Evolutionary conservation across 768 basidiomycete genomes (phyloP).

Genomic region (Termitomyces sp.): DNA sequence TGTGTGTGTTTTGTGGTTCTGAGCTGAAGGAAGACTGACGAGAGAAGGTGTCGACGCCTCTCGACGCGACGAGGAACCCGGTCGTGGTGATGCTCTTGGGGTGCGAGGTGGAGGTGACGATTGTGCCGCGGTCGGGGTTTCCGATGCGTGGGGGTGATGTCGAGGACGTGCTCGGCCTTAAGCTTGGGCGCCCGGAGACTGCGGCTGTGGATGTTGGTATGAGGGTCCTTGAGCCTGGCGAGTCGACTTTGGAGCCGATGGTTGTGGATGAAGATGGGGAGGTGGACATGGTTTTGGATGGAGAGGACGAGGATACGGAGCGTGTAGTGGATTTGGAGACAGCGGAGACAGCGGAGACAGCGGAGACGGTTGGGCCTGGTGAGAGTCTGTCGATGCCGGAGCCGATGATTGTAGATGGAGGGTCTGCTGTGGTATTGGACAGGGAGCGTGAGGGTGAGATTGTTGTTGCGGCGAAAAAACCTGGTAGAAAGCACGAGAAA

Average conservation of each 20-base stretch:
- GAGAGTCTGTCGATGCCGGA: no score
- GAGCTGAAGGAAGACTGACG: no score
- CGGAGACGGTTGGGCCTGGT: no score
- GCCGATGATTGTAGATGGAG: no score
- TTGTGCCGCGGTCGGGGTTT: slow-evolving; percentile 21
- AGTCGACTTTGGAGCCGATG: neutral
- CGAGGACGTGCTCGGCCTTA: neutral
- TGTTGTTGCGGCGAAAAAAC: neutral
- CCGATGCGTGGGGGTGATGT: neutral
- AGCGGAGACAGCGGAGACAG: no score
- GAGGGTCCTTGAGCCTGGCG: neutral
- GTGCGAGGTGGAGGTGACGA: slow-evolving; percentile 28
- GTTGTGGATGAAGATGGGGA: slow-evolving; percentile 1
- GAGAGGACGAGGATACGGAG: neutral
- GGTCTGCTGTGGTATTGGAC: no score
- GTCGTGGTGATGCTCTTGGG: slow-evolving; percentile 33
- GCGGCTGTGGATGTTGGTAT: neutral
- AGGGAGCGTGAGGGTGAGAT: no score
- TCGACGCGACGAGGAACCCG: slow-evolving; percentile 21
- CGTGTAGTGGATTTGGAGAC: neutral
- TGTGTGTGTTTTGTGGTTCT: slow-evolving; percentile 3
- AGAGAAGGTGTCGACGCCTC: slow-evolving; percentile 17
- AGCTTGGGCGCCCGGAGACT: neutral
- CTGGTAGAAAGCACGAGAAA: neutral
- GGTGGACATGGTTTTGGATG: neutral